phyloP scores from a whole-genome alignment of 2,329 filamentous ascomycete genomes.

The Xylaria sp. region DNA sequence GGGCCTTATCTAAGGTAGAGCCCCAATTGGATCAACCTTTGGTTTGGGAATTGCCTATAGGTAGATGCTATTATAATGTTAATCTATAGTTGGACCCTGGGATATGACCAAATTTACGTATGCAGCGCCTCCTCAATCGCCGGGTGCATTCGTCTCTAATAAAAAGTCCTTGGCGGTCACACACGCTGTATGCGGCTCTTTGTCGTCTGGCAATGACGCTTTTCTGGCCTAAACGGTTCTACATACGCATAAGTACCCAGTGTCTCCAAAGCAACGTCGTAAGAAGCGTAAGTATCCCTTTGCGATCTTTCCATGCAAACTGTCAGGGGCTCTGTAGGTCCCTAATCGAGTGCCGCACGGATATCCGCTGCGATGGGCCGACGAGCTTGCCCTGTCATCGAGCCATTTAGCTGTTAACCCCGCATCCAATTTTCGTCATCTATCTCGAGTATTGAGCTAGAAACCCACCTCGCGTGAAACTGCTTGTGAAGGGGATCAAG shows the following conservation, averaged over 20 bases:
- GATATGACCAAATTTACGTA: constrained; percentile 15
- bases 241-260: not conserved
- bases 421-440: constrained; percentile 6
- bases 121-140: constrained; percentile 4
- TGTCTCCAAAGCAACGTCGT: not conserved
- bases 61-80: too few relatives aligned
- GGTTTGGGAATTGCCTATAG: constrained; percentile 5
- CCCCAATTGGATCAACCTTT: not conserved
- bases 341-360: not conserved
- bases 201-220: not conserved
- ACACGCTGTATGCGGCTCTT: not conserved
- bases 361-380: constrained; percentile 2
- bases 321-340: not conserved
- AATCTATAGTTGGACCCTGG: too few relatives aligned
- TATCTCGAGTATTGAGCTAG: not conserved
- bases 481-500: not conserved
- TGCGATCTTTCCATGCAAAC: constrained; percentile 23
- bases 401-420: not conserved
- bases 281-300: constrained; percentile 1
- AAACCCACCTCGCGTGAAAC: not conserved
- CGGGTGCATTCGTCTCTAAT: constrained; percentile 10
- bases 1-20: not conserved
- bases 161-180: constrained; percentile 2
- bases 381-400: not conserved
- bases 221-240: not conserved